Evolutionary conservation across 768 basidiomycete species (phyloP), one percentile per base, ranked within the genome.

Genomic region (Pulveroboletus sp.): DNA sequence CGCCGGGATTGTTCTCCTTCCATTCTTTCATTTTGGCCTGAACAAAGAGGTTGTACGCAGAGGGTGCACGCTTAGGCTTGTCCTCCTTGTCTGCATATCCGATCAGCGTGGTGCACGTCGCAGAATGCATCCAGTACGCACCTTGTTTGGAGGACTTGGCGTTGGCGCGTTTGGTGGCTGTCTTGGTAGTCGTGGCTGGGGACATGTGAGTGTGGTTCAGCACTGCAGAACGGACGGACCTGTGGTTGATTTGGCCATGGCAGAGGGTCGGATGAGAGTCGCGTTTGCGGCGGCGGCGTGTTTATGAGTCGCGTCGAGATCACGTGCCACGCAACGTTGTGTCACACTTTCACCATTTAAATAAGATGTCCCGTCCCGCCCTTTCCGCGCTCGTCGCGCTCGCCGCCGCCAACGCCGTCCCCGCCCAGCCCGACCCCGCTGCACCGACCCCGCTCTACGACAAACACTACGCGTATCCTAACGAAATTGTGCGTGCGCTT

Each of bases 1-100:
- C 68, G 58, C 47, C 76, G 62, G 32, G 80, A 56, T 84, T 73
- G 16, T 71, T 75, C 40, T 74, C 77, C 49, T 74, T 78, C 76
- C 79, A 84, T 14, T 69, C 69, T 52, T 78, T 78, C 73, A 84
- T 79, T 53, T 82, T 62, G 11, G 72, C 72, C 50, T 75, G 73
- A 55, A 82, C 76, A 59, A 76, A 84, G 37, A 75, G 63, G 58
- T 83, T 80, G 61, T 84, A 84, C 13, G 79, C 77, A 1, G 72
- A 74, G 2, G 81, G 81, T n/a, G 74, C 68, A 40, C 82, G 80
- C 55, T 82, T 82, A 11, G 73, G 67, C 54, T 80, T 81, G 39
- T 74, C 75, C 17, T 62, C 69, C 9, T 67, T 74, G 50, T 69
- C 75, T 62, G 33, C 34, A 42, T 23, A 41, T 32, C 17, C 3